Evolutionary conservation across 257 asterid species (phyloP).

Genomic region (Solanum clarkiae): DNA sequence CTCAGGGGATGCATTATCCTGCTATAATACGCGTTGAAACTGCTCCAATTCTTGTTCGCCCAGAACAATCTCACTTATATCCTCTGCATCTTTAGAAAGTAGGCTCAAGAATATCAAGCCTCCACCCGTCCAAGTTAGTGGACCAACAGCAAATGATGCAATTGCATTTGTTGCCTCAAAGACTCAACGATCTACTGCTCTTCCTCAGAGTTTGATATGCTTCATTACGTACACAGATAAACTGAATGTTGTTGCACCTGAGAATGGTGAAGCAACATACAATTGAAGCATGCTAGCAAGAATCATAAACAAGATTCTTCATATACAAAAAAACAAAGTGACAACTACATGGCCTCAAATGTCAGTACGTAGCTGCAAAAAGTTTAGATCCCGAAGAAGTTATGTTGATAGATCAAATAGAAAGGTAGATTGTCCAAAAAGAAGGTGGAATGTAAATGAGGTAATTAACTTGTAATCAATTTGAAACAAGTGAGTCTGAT

Average conservation of each 20-base stretch:
- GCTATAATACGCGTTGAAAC: neutral
- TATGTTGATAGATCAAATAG: slow-evolving; percentile 9
- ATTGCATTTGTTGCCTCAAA: neutral
- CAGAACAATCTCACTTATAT: neutral
- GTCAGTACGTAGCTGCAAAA: slow-evolving; percentile 41
- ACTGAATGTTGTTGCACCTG: neutral
- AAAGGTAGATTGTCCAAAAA: slow-evolving; percentile 8
- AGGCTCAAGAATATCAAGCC: slow-evolving; percentile 4
- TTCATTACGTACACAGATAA: slow-evolving; percentile 1
- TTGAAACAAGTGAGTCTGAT: slow-evolving; percentile 63
- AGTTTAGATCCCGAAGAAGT: slow-evolving; percentile 31
- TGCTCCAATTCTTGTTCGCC: neutral
- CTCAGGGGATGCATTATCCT: too few species aligned
- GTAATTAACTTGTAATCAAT: neutral
- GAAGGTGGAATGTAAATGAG: slow-evolving; percentile 11
- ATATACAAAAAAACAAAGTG: slow-evolving; percentile 17
- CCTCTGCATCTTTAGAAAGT: slow-evolving; percentile 25
- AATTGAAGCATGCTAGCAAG: too few species aligned
- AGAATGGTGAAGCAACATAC: too few species aligned
- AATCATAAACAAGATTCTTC: neutral
- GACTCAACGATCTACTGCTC: slow-evolving; percentile 15
- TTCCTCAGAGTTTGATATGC: slow-evolving; percentile 18
- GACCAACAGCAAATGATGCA: slow-evolving; percentile 5
- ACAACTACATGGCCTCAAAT: slow-evolving; percentile 16
- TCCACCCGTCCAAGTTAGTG: slow-evolving; percentile 8